phyloP scores from a whole-genome alignment of 306 rosid genomes.

The Trifolium repens region DNA sequence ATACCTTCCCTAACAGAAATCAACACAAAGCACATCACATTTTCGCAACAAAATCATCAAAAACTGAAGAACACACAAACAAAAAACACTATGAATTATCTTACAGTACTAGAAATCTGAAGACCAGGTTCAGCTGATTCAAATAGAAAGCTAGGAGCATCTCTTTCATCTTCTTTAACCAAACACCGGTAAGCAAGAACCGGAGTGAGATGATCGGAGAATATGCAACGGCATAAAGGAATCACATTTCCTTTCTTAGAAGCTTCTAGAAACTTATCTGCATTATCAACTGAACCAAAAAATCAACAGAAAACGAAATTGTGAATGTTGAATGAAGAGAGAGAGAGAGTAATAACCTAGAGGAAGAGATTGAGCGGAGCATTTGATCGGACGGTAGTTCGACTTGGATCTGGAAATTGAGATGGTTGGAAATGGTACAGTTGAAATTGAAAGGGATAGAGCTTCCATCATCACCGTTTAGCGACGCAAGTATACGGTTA shows the following conservation, averaged over 20 bases:
- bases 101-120: constrained; percentile 68
- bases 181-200: constrained; percentile 96
- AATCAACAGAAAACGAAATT: not conserved
- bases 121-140: constrained; percentile 91
- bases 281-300: constrained; percentile 58
- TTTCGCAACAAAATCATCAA: constrained; percentile 14
- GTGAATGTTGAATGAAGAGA: not conserved
- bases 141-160: constrained; percentile 92
- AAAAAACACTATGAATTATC: not conserved
- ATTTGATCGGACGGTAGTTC: constrained; percentile 43
- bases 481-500: not conserved
- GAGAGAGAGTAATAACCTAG: constrained; percentile 43
- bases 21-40: constrained; percentile 22
- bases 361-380: constrained; percentile 53
- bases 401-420: constrained; percentile 42
- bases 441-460: not conserved
- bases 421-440: not conserved
- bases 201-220: constrained; percentile 94
- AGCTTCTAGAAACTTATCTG: constrained; percentile 70
- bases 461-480: constrained; percentile 18
- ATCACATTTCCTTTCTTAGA: constrained; percentile 84
- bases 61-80: not conserved
- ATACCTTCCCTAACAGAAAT: constrained; percentile 71
- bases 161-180: constrained; percentile 94
- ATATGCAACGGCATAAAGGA: constrained; percentile 73